Conservation (phyloP, 75 land plant genomes). For the Picea sitchensis region DNA sequence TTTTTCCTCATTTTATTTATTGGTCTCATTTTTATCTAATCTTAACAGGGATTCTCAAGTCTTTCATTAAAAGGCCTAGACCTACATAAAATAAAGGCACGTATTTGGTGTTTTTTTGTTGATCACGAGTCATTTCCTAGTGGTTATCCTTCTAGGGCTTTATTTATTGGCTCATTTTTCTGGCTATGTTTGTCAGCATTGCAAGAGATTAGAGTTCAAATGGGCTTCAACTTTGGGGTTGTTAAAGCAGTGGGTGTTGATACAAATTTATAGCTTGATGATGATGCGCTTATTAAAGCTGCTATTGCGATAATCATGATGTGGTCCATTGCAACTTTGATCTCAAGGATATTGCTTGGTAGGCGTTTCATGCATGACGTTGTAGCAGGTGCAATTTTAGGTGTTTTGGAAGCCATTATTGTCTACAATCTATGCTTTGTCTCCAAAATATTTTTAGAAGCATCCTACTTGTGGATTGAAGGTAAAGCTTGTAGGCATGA, state of each 20-base stretch:
- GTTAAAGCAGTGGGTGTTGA: no score
- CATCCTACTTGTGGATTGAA: no score
- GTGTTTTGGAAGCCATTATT: conserved; percentile 41
- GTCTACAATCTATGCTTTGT: conserved; percentile 5
- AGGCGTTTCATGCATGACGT: conserved; percentile 76
- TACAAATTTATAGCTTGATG: background rate
- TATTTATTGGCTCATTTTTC: conserved; percentile 37
- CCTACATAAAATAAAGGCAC: conserved; percentile 76
- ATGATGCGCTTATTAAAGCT: background rate
- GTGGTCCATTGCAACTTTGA: conserved; percentile 64
- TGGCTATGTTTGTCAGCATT: conserved; percentile 10
- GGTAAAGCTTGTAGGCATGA: no score
- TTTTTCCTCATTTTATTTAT: conserved; percentile 47
- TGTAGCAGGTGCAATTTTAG: conserved; percentile 49
- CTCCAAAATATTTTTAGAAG: background rate
- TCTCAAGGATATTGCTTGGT: conserved; percentile 70
- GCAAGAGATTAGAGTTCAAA: background rate
- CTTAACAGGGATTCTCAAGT: conserved; percentile 59
- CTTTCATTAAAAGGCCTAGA: conserved; percentile 69
- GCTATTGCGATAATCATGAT: background rate
- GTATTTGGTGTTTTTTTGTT: conserved; percentile 43
- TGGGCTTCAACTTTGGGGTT: background rate
- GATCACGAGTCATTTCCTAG: conserved; percentile 95
- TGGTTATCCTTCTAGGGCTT: conserved; percentile 84
- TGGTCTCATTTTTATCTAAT: conserved; percentile 62